Base-by-base conservation (phyloP, 2,329 filamentous ascomycete species). In the Pseudodiploospora longispora region DNA sequence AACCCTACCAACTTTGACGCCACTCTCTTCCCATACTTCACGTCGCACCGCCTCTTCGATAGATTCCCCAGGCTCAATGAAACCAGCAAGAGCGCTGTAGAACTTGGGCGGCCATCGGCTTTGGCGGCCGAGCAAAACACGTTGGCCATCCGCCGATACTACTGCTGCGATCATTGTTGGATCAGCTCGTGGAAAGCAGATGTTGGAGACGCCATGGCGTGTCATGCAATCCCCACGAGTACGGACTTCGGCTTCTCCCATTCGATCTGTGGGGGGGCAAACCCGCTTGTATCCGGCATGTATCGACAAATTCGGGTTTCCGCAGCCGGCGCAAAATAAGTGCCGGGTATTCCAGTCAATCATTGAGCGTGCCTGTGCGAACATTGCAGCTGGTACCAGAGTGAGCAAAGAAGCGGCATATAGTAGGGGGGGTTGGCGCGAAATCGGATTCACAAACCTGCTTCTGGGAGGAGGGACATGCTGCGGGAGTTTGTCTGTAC, bases 161-260 rank as follows among this genome's bases (percentile, higher is more conserved):
- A 96, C 83, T 1, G 90, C 91, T 68, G 94, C 90, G 66, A 98
- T 98, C 62, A 97, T 89, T 29, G 88, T 95, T 1, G 90, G 89
- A 56, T 96, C 90, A 2, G 91, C 96, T 41, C 90, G 80, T 3
- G 91, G 91, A 72, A 96, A 97, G 58, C 77, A 84, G 42, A 96
- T 74, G 66, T 98, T 98, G 30, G 89, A 95, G 38, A 98, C 70
- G 28, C 87, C 89, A 34, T 80, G 84, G 43, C 93, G 80, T 1
- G 90, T 94, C 6, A 79, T 82, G 65, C 93, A 98, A 12, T 83
- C 75, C 1, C 74, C 75, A 6, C 88, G 81, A 36, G n/a, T 30
- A 5, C 10, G 10, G 77, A 69, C 28, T 63, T 63, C 6, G 74
- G 64, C 10, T 35, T 67, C 68, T 27, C 71, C 71, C 36, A 65